Conservation (phyloP, 805 yeast species). For the Kluyveromyces nonfermentans region DNA sequence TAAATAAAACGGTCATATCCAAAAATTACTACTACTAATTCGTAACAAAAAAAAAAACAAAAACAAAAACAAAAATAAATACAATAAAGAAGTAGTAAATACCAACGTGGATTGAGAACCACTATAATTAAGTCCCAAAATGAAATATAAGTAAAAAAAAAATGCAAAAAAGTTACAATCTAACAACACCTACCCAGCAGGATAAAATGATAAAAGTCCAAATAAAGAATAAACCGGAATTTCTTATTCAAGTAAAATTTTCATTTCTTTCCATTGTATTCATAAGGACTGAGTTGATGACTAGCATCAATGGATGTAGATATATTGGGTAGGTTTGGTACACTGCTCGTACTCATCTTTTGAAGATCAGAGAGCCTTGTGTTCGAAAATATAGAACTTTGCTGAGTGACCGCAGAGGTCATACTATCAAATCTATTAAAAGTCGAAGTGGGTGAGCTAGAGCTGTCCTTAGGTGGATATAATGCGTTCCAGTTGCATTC, state of each 20-base stretch:
- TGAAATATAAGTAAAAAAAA: no score
- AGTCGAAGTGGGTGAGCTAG: constrained; percentile 1
- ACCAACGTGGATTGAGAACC: no score
- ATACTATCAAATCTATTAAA: constrained; percentile 7
- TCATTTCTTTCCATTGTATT: not conserved
- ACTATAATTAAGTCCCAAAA: no score
- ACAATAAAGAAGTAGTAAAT: no score
- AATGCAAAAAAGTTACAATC: no score
- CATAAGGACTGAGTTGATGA: not conserved
- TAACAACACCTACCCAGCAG: no score
- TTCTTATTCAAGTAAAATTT: not conserved
- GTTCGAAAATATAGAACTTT: constrained; percentile 8
- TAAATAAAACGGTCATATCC: no score
- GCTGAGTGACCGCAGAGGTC: constrained; percentile 6
- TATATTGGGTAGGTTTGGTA: not conserved
- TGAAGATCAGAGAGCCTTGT: constrained; percentile 6
- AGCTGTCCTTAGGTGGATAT: not conserved
- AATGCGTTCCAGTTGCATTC: constrained; percentile 1
- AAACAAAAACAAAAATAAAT: no score
- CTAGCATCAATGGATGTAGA: not conserved
- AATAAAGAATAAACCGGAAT: not conserved
- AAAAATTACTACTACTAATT: no score
- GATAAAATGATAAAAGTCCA: not conserved
- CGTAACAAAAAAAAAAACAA: no score
- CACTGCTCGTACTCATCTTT: not conserved